These are phyloP conservation scores for Talaromyces sp. DNA, from an alignment of 2,329 filamentous ascomycete genomes.

Conservation along the genomic window DNA sequence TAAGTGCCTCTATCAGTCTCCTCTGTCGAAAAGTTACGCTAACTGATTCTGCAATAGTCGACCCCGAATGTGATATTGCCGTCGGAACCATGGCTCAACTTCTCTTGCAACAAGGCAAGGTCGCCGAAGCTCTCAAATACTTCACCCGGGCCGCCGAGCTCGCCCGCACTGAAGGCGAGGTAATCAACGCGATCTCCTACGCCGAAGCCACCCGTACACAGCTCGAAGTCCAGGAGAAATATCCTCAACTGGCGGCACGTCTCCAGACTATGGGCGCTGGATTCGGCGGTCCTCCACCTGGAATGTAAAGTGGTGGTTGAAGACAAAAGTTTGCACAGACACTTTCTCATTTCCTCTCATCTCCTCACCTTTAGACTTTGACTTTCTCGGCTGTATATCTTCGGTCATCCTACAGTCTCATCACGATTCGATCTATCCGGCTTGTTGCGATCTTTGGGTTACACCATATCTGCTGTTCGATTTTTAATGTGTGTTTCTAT, in stretches of 20 bases:
- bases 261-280: constrained; percentile 59
- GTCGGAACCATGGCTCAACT: constrained; percentile 98
- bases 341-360: background rate
- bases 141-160: constrained; percentile 96
- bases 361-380: constrained; percentile 8
- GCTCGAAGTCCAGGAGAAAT: constrained; percentile 85
- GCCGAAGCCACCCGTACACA: constrained; percentile 96
- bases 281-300: constrained; percentile 34
- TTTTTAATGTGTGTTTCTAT: constrained; percentile 10
- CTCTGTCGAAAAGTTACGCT: background rate
- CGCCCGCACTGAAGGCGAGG: constrained; percentile 88
- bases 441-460: background rate
- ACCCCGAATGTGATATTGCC: constrained; percentile 97
- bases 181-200: constrained; percentile 93
- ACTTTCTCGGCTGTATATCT: background rate
- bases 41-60: constrained; percentile 58
- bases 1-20: constrained; percentile 50
- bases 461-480: constrained; percentile 11
- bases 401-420: constrained; percentile 2
- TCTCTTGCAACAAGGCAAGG: constrained; percentile 94
- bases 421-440: background rate
- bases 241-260: constrained; percentile 72
- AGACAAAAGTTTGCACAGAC: constrained; percentile 18
- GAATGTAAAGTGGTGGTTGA: constrained; percentile 27
- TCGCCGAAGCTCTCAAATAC: constrained; percentile 90